Conservation (phyloP, 208 protist genomes). For the Leishmania arabica region DNA sequence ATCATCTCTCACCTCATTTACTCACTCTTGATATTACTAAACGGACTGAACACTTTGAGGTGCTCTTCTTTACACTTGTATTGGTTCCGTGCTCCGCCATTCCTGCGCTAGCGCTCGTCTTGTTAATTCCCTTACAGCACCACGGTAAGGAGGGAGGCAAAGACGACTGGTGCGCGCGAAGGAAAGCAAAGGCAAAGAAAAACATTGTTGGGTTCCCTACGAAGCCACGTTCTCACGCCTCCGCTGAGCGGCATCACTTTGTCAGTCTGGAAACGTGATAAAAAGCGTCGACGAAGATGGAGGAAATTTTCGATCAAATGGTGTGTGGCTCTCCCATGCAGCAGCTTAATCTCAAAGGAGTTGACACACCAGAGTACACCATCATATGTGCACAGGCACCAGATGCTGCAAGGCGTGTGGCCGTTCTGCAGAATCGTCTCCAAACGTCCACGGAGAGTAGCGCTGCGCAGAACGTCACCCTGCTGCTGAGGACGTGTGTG, state of each 20-base stretch:
- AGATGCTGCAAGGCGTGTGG: slow-evolving; percentile 54
- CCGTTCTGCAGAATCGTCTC: slow-evolving; percentile 63
- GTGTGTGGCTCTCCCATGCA: slow-evolving; percentile 66
- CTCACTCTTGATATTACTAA: neutral
- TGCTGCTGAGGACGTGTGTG: slow-evolving; percentile 79
- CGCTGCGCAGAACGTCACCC: slow-evolving; percentile 64
- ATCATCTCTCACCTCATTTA: neutral
- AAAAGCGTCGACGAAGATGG: slow-evolving; percentile 33
- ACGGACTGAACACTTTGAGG: slow-evolving; percentile 1
- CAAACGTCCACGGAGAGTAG: slow-evolving; percentile 74
- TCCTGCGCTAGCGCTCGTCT: neutral
- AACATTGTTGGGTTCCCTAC: neutral
- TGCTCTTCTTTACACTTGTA: neutral
- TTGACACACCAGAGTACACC: slow-evolving; percentile 71
- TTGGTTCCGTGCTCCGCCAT: neutral
- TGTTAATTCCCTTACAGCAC: neutral
- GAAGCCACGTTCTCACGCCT: slow-evolving; percentile 4
- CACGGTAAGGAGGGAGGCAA: neutral
- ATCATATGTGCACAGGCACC: slow-evolving; percentile 81
- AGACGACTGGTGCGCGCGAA: neutral
- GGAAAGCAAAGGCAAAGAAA: too few relatives aligned
- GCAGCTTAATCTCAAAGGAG: slow-evolving; percentile 34
- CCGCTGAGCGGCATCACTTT: neutral
- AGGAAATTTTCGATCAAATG: slow-evolving; percentile 66
- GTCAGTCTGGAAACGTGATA: neutral